phyloP scores from a whole-genome alignment of 495 filamentous ascomycete genomes.

The Entonaema liquescens region DNA sequence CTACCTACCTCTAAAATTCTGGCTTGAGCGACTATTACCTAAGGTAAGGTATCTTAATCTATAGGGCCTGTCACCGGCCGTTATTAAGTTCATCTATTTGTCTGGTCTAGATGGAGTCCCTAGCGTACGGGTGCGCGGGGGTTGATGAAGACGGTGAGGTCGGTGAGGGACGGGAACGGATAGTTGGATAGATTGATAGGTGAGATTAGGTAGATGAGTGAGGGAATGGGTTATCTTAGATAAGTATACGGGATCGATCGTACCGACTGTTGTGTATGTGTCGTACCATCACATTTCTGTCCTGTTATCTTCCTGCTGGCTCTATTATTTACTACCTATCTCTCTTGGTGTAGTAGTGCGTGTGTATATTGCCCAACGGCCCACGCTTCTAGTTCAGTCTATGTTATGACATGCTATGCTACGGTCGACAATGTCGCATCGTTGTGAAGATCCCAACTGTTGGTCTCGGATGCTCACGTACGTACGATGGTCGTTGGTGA shows the following conservation, averaged over 20 bases:
- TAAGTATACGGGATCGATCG: background rate
- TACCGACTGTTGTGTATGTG: background rate
- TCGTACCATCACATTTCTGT: background rate
- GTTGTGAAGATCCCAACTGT: constrained; percentile 2
- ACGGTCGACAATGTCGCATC: background rate
- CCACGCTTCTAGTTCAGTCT: background rate
- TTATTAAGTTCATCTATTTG: background rate
- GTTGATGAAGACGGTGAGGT: background rate
- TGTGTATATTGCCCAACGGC: background rate
- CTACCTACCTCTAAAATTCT: too few relatives aligned
- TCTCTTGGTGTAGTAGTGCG: too few relatives aligned
- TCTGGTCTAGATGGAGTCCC: background rate
- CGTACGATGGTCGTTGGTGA: background rate
- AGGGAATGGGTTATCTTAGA: background rate
- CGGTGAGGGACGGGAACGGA: too few relatives aligned
- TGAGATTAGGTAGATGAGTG: background rate
- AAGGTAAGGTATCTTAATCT: background rate
- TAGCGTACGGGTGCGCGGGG: background rate
- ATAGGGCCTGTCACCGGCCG: background rate
- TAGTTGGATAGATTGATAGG: background rate
- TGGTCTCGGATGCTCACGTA: constrained; percentile 6
- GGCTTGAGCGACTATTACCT: too few relatives aligned
- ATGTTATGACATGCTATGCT: background rate
- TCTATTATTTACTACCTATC: background rate
- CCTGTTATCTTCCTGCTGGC: background rate